A percentile compares a stretch with the other conserved stretches of the same genome.
Evolutionary conservation across 192 early-diverging fungal genomes (phyloP).

Genomic region (Nowakowskiella sp.): DNA sequence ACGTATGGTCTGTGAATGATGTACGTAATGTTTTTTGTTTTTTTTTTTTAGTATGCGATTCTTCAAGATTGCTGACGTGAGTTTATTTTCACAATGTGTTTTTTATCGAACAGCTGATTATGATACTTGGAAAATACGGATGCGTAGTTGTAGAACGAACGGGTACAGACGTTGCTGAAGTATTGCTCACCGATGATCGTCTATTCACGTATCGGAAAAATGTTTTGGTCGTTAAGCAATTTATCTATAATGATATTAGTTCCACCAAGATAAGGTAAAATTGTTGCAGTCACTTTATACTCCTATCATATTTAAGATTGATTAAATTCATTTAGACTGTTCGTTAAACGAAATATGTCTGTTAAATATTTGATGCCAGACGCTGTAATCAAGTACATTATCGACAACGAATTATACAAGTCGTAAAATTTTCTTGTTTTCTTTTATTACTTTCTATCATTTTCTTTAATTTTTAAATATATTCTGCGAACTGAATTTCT

Average conservation of each 20-base stretch:
- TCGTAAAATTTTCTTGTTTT: constrained; percentile 1
- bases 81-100: constrained; percentile 10
- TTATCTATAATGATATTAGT: constrained; percentile 96
- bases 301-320: background rate
- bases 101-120: constrained; percentile 57
- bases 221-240: constrained; percentile 88
- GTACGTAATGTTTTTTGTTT: constrained; percentile 40
- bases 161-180: constrained; percentile 87
- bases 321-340: constrained; percentile 46
- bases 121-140: constrained; percentile 83
- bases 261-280: constrained; percentile 86
- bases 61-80: background rate
- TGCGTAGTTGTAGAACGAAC: constrained; percentile 94
- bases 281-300: background rate
- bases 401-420: constrained; percentile 65
- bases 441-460: too few relatives aligned
- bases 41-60: background rate
- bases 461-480: too few relatives aligned
- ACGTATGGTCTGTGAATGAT: constrained; percentile 82
- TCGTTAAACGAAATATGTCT: constrained; percentile 88
- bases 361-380: constrained; percentile 92
- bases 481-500: too few relatives aligned
- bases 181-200: constrained; percentile 83
- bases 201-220: constrained; percentile 85
- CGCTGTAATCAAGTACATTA: constrained; percentile 85